phyloP scores from a whole-genome alignment of 2,329 filamentous ascomycete genomes.

The Rutstroemia sp. region DNA sequence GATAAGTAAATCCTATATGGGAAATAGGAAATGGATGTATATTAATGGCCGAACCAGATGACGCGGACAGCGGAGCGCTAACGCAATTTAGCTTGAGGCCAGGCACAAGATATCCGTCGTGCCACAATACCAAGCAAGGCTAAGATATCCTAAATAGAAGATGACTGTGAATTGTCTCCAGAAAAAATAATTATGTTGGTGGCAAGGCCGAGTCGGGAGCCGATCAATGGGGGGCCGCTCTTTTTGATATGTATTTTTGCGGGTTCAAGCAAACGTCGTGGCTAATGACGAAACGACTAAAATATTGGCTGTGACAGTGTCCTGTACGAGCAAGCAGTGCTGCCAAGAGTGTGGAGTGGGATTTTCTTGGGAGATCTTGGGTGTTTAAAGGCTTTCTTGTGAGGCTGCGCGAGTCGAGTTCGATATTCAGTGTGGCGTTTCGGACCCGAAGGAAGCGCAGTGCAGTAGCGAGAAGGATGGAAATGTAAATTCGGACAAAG shows the following conservation, averaged over 20 bases:
- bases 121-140: not conserved
- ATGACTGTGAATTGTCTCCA: not conserved
- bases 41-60: slow-evolving; percentile 9
- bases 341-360: not conserved
- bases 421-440: not conserved
- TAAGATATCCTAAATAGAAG: not conserved
- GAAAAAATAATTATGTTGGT: not conserved
- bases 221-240: not conserved
- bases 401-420: not conserved
- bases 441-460: too few relatives aligned
- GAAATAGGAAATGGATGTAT: slow-evolving; percentile 1
- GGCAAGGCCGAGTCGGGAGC: not conserved
- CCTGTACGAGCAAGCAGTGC: not conserved
- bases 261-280: not conserved
- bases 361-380: slow-evolving; percentile 2
- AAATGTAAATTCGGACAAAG: too few relatives aligned
- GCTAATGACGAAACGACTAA: slow-evolving; percentile 2
- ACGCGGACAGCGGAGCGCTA: slow-evolving; percentile 15
- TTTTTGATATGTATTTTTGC: not conserved
- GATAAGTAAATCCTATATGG: not conserved
- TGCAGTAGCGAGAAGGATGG: too few relatives aligned
- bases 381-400: not conserved
- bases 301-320: not conserved
- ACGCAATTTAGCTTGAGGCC: slow-evolving; percentile 9
- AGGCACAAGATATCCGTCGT: not conserved